These are phyloP conservation scores for Fusarium fujikuroi DNA, from an alignment of 2,329 filamentous ascomycete species.

Conservation along the genomic window DNA sequence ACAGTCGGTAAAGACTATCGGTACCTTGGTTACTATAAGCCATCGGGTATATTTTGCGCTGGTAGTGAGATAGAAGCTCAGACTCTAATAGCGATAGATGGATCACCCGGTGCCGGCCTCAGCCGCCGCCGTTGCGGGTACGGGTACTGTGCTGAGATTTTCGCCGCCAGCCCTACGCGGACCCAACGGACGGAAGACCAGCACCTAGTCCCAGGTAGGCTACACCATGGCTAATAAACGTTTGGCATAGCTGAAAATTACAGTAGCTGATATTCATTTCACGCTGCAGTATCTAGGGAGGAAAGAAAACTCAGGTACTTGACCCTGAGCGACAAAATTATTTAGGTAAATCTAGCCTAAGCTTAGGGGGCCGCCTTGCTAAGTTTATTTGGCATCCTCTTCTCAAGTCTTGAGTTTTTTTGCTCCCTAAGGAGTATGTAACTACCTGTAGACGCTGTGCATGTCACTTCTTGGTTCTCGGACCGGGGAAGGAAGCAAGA, in stretches of 20 bases:
- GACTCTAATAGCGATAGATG: slow-evolving; percentile 12
- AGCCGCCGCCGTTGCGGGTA: slow-evolving; percentile 32
- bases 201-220: not conserved
- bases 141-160: not conserved
- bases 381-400: too few relatives aligned
- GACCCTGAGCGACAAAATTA: too few relatives aligned
- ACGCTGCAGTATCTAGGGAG: not conserved
- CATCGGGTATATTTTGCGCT: not conserved
- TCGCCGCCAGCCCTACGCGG: slow-evolving; percentile 31
- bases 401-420: too few relatives aligned
- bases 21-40: not conserved
- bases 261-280: not conserved
- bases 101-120: slow-evolving; percentile 25
- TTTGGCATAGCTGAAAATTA: not conserved
- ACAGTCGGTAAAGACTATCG: not conserved
- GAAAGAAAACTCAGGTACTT: too few relatives aligned
- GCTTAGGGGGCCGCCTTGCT: too few relatives aligned
- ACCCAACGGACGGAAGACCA: not conserved
- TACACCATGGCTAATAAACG: not conserved
- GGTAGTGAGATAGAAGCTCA: slow-evolving; percentile 9
- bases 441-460: not conserved
- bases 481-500: not conserved
- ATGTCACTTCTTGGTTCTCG: not conserved
- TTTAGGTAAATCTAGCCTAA: too few relatives aligned
- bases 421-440: too few relatives aligned